Conservation (phyloP, 73 alveolate genomes). For the Paramecium tetraurelia region DNA sequence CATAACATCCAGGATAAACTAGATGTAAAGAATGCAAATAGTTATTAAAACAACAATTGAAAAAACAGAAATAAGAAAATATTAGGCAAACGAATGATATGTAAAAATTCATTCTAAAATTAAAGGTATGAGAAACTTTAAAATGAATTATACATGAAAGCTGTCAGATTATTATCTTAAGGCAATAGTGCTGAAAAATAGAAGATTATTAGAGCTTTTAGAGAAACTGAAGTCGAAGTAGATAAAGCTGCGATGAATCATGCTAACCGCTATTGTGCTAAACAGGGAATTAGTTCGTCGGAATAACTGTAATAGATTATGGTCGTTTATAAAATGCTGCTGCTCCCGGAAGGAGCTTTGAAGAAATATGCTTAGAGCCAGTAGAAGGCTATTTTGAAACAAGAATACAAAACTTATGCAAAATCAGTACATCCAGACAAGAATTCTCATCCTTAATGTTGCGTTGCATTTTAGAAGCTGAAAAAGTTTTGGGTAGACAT, state of each 20-base stretch:
- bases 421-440: slow-evolving; percentile 22
- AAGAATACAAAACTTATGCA: slow-evolving; percentile 30
- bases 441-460: slow-evolving; percentile 14
- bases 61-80: neutral
- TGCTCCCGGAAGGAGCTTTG: slow-evolving; percentile 34
- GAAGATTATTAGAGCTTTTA: slow-evolving; percentile 13
- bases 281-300: neutral
- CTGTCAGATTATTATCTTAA: neutral
- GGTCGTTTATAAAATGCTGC: slow-evolving; percentile 6
- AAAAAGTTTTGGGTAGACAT: slow-evolving; percentile 40
- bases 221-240: slow-evolving; percentile 36
- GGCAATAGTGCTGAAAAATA: neutral
- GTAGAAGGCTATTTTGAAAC: neutral
- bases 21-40: neutral
- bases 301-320: neutral
- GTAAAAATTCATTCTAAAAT: neutral
- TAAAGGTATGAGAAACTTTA: neutral
- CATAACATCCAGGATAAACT: neutral
- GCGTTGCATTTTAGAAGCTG: slow-evolving; percentile 1
- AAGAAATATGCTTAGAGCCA: neutral
- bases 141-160: slow-evolving; percentile 2
- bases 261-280: neutral
- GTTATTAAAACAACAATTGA: neutral
- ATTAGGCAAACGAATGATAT: neutral
- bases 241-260: slow-evolving; percentile 43